Conservation (phyloP, 257 asterid species). For the Ocimum tenuiflorum region DNA sequence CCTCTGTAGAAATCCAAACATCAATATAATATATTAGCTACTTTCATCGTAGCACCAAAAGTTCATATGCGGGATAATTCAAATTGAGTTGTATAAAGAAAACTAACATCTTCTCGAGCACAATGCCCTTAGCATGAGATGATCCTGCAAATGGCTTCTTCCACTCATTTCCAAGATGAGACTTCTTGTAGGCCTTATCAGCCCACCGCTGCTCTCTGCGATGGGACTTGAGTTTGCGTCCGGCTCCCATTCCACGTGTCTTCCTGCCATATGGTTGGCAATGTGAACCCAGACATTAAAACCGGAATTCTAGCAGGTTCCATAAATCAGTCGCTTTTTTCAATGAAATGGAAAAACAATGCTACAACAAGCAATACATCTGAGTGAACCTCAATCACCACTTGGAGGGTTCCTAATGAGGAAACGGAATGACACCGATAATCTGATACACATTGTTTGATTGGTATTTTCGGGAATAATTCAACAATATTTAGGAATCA, state of each 20-base stretch:
- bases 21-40: not conserved
- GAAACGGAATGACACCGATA: no score
- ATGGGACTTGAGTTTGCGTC: slow-evolving; percentile 57
- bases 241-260: slow-evolving; percentile 67
- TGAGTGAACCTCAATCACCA: not conserved
- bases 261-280: no score
- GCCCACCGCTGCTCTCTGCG: slow-evolving; percentile 55
- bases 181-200: slow-evolving; percentile 51
- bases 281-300: slow-evolving; percentile 34
- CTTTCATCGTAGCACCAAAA: not conserved
- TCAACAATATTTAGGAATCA: no score
- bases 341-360: not conserved
- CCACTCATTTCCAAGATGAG: slow-evolving; percentile 71
- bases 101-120: slow-evolving; percentile 55
- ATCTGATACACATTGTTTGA: no score
- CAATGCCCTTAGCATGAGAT: slow-evolving; percentile 68
- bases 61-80: no score
- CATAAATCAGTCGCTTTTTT: no score
- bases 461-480: no score
- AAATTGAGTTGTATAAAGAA: not conserved
- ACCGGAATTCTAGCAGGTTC: not conserved
- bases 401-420: no score
- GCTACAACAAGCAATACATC: not conserved
- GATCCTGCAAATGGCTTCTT: slow-evolving; percentile 70
- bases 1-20: slow-evolving; percentile 49